These are phyloP conservation scores for Candida mattraensis DNA, from an alignment of 805 yeast genomes.

Conservation along the genomic window DNA sequence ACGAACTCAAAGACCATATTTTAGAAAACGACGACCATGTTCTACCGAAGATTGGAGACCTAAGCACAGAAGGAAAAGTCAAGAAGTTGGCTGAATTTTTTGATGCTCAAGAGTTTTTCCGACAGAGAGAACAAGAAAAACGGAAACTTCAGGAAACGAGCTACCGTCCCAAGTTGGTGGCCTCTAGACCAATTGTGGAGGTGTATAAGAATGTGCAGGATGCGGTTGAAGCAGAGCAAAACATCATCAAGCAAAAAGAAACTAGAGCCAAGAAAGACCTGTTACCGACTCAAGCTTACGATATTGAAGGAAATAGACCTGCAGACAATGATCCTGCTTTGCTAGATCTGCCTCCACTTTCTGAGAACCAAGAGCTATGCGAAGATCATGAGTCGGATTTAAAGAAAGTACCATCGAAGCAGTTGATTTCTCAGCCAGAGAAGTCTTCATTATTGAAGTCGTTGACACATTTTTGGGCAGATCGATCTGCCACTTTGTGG, in stretches of 20 bases:
- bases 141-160: conserved; percentile 56
- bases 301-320: not conserved
- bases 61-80: conserved; percentile 44
- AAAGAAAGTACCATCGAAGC: conserved; percentile 13
- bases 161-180: conserved; percentile 70
- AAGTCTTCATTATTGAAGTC: conserved; percentile 77
- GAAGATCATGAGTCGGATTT: conserved; percentile 8
- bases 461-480: conserved; percentile 94
- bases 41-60: conserved; percentile 16
- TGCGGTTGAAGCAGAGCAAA: conserved; percentile 63
- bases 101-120: conserved; percentile 82
- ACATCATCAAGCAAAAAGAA: conserved; percentile 10
- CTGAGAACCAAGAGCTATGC: not conserved
- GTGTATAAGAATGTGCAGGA: conserved; percentile 85
- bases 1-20: conserved; percentile 24
- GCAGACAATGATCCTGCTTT: not conserved
- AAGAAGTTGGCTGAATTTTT: conserved; percentile 64
- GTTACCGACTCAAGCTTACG: not conserved
- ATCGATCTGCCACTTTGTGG: conserved; percentile 94
- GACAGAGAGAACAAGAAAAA: conserved; percentile 80
- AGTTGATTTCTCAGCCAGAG: conserved; percentile 53
- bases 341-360: conserved; percentile 2
- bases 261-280: not conserved
- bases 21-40: conserved; percentile 17
- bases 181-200: conserved; percentile 85